Conservation (phyloP, 495 filamentous ascomycete genomes). For the Xylaria intraflava region DNA sequence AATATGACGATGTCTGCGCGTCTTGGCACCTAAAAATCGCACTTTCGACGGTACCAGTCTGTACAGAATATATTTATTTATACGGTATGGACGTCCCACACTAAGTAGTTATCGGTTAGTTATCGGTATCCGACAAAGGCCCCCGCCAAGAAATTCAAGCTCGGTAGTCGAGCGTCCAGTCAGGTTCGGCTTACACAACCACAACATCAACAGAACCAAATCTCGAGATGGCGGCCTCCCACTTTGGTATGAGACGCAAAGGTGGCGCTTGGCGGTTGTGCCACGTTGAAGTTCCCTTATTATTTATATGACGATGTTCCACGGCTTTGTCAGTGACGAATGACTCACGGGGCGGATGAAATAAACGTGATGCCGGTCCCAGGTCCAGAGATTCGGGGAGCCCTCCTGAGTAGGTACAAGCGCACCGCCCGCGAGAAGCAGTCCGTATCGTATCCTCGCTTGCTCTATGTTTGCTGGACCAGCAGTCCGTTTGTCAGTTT, state of each 20-base stretch:
- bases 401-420: background rate
- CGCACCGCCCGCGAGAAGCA: background rate
- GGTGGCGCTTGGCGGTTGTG: background rate
- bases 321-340: background rate
- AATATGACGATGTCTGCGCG: too few relatives aligned
- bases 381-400: background rate
- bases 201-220: background rate
- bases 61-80: background rate
- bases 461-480: background rate
- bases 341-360: background rate
- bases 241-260: background rate
- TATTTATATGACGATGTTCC: background rate
- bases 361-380: background rate
- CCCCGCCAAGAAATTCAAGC: background rate
- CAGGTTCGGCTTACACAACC: background rate
- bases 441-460: background rate
- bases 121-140: conserved; percentile 5
- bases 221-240: background rate
- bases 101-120: conserved; percentile 1
- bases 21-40: too few relatives aligned
- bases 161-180: background rate
- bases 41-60: too few relatives aligned
- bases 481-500: background rate
- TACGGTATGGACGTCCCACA: background rate
- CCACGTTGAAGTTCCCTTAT: too few relatives aligned